Conservation (phyloP, 2,329 filamentous ascomycete genomes). For the Pseudovirgaria hyperparasitica region DNA sequence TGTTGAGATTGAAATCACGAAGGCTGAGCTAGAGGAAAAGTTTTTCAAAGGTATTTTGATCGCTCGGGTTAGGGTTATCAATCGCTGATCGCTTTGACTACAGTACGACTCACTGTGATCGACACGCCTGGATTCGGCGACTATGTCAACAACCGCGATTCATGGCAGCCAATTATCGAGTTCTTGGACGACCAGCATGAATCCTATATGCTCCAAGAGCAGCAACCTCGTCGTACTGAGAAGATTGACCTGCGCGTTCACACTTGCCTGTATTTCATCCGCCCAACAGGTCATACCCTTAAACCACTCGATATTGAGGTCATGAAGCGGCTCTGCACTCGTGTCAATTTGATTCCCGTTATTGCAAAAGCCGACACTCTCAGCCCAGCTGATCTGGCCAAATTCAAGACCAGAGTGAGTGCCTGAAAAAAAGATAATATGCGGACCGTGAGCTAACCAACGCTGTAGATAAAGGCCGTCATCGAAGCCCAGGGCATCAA, state of each 20-base stretch:
- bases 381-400: conserved; percentile 78
- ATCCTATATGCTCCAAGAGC: conserved; percentile 99
- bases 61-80: no score
- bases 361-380: conserved; percentile 98
- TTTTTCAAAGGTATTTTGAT: conserved; percentile 96
- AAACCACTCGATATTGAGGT: conserved; percentile 99
- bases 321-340: conserved; percentile 97
- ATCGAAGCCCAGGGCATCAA: conserved; percentile 99
- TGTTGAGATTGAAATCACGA: conserved; percentile 99
- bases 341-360: conserved; percentile 96
- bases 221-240: conserved; percentile 93
- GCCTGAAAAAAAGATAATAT: conserved; percentile 3
- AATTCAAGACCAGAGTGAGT: conserved; percentile 88
- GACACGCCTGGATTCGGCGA: conserved; percentile 98
- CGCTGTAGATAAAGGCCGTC: conserved; percentile 68
- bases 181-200: conserved; percentile 99
- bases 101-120: conserved; percentile 96
- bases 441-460: conserved; percentile 20
- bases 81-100: no score
- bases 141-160: conserved; percentile 99
- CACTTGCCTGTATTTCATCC: conserved; percentile 97
- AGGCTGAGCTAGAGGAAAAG: conserved; percentile 99
- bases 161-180: conserved; percentile 99
- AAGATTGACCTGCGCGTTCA: conserved; percentile 99
- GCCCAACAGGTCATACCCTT: conserved; percentile 92